Evolutionary conservation across 148 eudicot genomes (phyloP).

Genomic region (Camellia sinensis): DNA sequence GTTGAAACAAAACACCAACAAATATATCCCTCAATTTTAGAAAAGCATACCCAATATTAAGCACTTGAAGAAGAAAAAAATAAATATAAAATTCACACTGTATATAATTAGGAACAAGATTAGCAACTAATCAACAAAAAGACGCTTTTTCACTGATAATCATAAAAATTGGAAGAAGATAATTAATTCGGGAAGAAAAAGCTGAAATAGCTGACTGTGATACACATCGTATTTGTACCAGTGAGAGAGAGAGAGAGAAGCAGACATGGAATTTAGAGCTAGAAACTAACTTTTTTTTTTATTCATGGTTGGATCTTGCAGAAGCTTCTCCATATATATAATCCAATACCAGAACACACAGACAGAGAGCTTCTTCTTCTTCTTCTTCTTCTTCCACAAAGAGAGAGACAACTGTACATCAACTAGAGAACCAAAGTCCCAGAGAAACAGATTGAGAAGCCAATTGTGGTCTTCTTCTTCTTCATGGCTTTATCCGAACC

Average conservation of each 20-base stretch:
- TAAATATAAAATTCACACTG: not conserved
- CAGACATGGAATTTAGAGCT: not conserved
- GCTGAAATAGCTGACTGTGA: not conserved
- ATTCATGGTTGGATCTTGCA: not conserved
- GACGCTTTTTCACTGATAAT: not conserved
- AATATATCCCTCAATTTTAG: too few species aligned
- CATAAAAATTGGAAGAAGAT: not conserved
- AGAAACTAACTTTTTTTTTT: not conserved
- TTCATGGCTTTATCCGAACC: conserved; percentile 57
- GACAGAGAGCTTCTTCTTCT: not conserved
- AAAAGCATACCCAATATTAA: not conserved
- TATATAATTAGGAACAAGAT: not conserved
- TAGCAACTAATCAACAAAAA: not conserved
- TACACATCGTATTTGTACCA: not conserved
- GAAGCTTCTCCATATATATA: not conserved
- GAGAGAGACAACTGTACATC: conserved; percentile 14
- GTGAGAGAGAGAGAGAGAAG: not conserved
- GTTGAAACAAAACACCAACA: too few species aligned
- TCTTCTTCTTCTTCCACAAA: not conserved
- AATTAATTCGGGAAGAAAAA: conserved; percentile 1
- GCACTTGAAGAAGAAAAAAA: not conserved
- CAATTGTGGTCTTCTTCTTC: conserved; percentile 1
- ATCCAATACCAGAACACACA: not conserved
- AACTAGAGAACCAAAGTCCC: not conserved
- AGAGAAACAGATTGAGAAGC: not conserved